A percentile compares a stretch with the other conserved stretches of the same genome.
Conservation (phyloP, 257 asterid species). For the Agastache rugosa region DNA sequence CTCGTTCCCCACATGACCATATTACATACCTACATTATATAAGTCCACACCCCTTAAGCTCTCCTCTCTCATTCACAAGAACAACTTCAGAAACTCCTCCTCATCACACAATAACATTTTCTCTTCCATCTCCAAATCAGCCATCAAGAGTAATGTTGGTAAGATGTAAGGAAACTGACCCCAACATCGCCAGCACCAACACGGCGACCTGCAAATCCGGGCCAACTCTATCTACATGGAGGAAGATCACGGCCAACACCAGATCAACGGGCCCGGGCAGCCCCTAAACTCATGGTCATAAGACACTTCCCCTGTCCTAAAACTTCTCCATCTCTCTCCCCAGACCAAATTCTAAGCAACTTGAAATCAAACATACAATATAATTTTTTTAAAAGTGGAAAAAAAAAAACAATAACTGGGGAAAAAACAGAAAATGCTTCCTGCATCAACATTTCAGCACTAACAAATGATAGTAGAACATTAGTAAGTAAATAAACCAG, state of each 20-base stretch:
- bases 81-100: neutral
- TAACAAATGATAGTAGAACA: too few species aligned
- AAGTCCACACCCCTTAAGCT: neutral
- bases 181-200: slow-evolving; percentile 59
- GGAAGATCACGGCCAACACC: slow-evolving; percentile 46
- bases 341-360: too few species aligned
- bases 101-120: neutral
- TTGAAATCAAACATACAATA: too few species aligned
- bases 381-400: too few species aligned
- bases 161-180: slow-evolving; percentile 51
- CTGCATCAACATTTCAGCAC: too few species aligned
- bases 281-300: slow-evolving; percentile 40
- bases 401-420: too few species aligned
- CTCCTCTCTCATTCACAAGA: neutral
- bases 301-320: too few species aligned
- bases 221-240: slow-evolving; percentile 52
- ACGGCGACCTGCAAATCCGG: slow-evolving; percentile 45
- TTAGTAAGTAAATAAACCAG: too few species aligned
- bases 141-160: neutral
- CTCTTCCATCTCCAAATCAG: neutral
- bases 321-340: too few species aligned
- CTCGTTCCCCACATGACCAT: too few species aligned
- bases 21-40: too few species aligned
- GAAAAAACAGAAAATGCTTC: too few species aligned
- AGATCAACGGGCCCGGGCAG: slow-evolving; percentile 55